Evolutionary conservation across 2,329 filamentous ascomycete species (phyloP), one percentile per base, ranked within the genome.

Genomic region (Xylaria digitata): DNA sequence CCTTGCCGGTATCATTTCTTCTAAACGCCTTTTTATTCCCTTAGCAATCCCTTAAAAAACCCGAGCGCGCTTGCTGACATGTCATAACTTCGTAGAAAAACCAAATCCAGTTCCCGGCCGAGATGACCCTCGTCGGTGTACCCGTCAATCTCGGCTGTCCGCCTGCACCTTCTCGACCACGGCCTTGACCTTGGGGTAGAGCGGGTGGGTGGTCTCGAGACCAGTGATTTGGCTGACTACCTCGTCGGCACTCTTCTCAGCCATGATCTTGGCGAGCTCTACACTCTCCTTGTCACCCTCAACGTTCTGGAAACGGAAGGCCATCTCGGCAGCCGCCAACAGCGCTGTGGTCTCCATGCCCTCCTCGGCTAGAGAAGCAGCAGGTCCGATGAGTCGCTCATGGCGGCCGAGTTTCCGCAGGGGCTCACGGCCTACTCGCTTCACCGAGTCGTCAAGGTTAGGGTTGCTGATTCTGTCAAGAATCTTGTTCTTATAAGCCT

Each of bases 331-430:
- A 21, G 93, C 92, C 65, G 90, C 91, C 60, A 98, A 84, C 34
- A 99, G 86, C 60, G 87, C 89, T 65, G 89, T 86, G 78, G 90
- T 91, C 73, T 88, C 86, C 81, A 93, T 85, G 66, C 89, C 93
- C 67, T 87, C 85, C 84, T 97, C 93, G 52, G 94, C 94, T 19
- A 99, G 88, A 82, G 97, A 92, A 9, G 92, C 89, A 52, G 96
- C 95, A 5, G 96, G 96, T 52, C 92, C 94, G 74, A 99, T 90
- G 84, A 99, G 97, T 50, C 96, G 94, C 84, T 99, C 96, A 83
- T 96, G 96, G 80, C 94, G 92, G 71, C 91, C 91, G 40, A 99
- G 87, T 86, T 99, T 99, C 79, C 96, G 92, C 67, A 99, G 85
- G 19, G 96, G 96, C 19, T 94, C 95, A 78, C 96, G 94, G 63